Base-by-base conservation (phyloP, 1,139 yeast species). In the Kodamaea anthophila region DNA sequence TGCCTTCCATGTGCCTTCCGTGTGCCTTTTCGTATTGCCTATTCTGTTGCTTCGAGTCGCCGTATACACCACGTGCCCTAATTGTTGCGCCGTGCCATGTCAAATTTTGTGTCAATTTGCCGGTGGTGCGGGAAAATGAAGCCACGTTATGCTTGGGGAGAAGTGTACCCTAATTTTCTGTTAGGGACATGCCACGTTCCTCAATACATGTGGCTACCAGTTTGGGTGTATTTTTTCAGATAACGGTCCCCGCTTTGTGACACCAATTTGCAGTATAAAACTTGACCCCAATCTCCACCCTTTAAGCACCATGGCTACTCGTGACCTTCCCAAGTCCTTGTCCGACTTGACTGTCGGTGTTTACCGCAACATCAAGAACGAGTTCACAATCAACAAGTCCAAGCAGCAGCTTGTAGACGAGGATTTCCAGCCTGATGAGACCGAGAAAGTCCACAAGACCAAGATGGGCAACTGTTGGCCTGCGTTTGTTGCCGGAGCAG, bases 401-500 rank as follows among this genome's bases (percentile, higher is more conserved):
- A 45, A 32, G 48, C 48, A 30, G 19, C 36, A 34, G 21, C 36
- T 39, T 15, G 31, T 41, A 18, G 43, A 34, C 4, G 41, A 42
- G 15, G 49, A 46, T 27, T 30, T 32, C 18, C 47, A 38, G 32
- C 54, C 43, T 4, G 60, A 52, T 16, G 46, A 49, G 2, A 42
- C 35, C 9, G 45, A 45, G 23, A 38, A 37, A 25, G 39, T 31
- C 9, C 35, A 38, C 23, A 31, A 35, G 10, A 43, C 40, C n/a
- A 33, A 40, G 23, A 41, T 36, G 38, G 42, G 39, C 24, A 44
- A 49, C 41, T 40, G 46, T 26, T 74, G 93, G 85, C 83, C 95
- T 5, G 84, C 88, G 26, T 69, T 84, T 41, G 78, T 87, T 13
- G 77, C 95, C 1, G 96, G 96, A 40, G 91, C 95, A 1, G 96